Conservation (phyloP, 495 filamentous ascomycete species). For the Clohesyomyces aquaticus region DNA sequence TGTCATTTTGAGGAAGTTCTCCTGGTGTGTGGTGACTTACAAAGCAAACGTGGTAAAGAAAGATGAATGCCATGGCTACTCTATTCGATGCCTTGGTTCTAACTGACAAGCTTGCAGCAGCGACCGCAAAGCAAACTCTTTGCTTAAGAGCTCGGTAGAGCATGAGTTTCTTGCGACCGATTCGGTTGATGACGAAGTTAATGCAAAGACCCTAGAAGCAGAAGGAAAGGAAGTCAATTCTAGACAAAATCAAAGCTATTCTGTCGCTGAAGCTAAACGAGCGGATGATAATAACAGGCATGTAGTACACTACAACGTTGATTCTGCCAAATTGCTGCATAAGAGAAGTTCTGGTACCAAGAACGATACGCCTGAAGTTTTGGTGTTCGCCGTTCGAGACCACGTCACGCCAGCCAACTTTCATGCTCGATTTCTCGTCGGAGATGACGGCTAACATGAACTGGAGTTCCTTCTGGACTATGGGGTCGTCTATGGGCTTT, state of each 20-base stretch:
- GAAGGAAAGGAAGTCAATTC: constrained; percentile 57
- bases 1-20: constrained; percentile 18
- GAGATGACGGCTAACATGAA: constrained; percentile 16
- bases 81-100: constrained; percentile 42
- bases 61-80: constrained; percentile 42
- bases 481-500: no score
- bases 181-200: constrained; percentile 55
- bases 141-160: constrained; percentile 54
- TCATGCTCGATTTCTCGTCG: constrained; percentile 29
- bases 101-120: constrained; percentile 47
- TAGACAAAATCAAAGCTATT: constrained; percentile 35
- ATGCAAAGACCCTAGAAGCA: constrained; percentile 50
- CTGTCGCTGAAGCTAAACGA: constrained; percentile 49
- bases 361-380: constrained; percentile 19
- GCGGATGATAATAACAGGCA: constrained; percentile 57
- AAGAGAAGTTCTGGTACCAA: constrained; percentile 22
- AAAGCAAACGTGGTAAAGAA: constrained; percentile 37
- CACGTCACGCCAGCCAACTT: constrained; percentile 22
- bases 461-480: constrained; percentile 20
- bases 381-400: constrained; percentile 24
- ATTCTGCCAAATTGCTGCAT: constrained; percentile 47
- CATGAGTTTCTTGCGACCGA: constrained; percentile 56
- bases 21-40: constrained; percentile 29
- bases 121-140: constrained; percentile 48
- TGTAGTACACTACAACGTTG: constrained; percentile 62